Base-by-base conservation (phyloP, 441 rosid genomes). In the Omphalea diandra region DNA sequence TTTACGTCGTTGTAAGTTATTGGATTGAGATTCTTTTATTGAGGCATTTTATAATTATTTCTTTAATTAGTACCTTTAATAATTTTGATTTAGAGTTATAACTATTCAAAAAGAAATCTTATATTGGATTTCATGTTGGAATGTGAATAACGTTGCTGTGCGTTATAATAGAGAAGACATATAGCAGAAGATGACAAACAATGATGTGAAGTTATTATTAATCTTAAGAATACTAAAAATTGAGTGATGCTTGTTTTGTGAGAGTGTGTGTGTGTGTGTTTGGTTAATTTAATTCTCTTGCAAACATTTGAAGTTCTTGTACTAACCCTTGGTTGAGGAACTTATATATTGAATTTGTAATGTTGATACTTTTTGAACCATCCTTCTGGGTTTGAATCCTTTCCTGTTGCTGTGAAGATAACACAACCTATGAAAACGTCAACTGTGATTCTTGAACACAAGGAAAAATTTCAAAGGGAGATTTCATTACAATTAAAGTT, bases 341-440 rank as follows among this genome's bases (percentile, higher is more conserved):
- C 3, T 66, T 17, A 18, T n/a, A 32, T 49, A 29, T 36, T 54
- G 29, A 15, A 18, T 46, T 49, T 27, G 55, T 20, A 40, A 15
- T 22, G 58, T 55, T 68, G 64, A 72, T 57, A 7, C 27, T 64
- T 32, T 31, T 18, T 35, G 60, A 26, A 62, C 41, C 40, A 49
- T 82, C 56, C 55, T 69, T 73, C 35, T 68, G 88, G 94, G 35
- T 82, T 76, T 71, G 61, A 75, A 38, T 50, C 52, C 9, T 11
- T 43, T 46, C 74, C 76, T 8, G 90, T 88, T 71, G 92, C 94
- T 0, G 89, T 88, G 77, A 90, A 90, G 81, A 22, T 85, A 12
- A 55, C 87, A 36, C 84, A 80, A 67, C 91, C 89, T 10, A 59
- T 75, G 72, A 80, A 67, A 63, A 72, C 83, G 36, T 58, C 77